A percentile compares a stretch with the other conserved stretches of the same genome.
These are phyloP conservation scores for Pisolithus microcarpus DNA, from an alignment of 768 basidiomycete genomes.

Conservation along the genomic window DNA sequence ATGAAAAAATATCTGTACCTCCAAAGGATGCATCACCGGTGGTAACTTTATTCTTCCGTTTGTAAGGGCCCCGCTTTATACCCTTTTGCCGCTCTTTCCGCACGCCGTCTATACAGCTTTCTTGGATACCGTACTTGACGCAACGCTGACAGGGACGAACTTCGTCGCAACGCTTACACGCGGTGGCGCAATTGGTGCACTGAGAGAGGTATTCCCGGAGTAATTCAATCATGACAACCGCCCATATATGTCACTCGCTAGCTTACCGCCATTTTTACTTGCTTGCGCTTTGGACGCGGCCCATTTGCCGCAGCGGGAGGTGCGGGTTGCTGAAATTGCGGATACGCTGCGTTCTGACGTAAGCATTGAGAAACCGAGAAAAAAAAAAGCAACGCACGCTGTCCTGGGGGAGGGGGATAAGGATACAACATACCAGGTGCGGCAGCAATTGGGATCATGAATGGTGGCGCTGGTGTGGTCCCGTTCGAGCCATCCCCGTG, in stretches of 20 bases:
- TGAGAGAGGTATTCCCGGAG: conserved; percentile 10
- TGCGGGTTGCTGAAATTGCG: conserved; percentile 23
- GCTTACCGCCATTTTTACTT: conserved; percentile 55
- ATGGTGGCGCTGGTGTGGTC: conserved; percentile 23
- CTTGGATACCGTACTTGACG: conserved; percentile 52
- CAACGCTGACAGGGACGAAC: conserved; percentile 58
- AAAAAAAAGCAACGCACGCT: conserved; percentile 23
- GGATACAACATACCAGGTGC: conserved; percentile 39
- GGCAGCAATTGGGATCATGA: conserved; percentile 32
- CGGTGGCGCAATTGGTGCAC: conserved; percentile 53
- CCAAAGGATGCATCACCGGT: conserved; percentile 18
- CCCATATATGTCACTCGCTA: not conserved
- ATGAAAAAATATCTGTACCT: conserved; percentile 10
- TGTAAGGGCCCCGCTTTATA: conserved; percentile 52
- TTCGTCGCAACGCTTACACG: conserved; percentile 54
- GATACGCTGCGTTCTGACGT: conserved; percentile 22
- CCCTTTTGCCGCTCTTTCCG: conserved; percentile 62
- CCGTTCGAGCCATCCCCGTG: conserved; percentile 30
- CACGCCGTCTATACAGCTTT: conserved; percentile 51
- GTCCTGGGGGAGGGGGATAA: conserved; percentile 34
- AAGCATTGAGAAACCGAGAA: not conserved
- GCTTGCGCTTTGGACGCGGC: conserved; percentile 39
- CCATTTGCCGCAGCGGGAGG: conserved; percentile 17
- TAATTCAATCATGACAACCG: conserved; percentile 1
- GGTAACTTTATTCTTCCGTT: conserved; percentile 38